Base-by-base conservation (phyloP, 768 basidiomycete species). In the Termitomyces eurrhizus region DNA sequence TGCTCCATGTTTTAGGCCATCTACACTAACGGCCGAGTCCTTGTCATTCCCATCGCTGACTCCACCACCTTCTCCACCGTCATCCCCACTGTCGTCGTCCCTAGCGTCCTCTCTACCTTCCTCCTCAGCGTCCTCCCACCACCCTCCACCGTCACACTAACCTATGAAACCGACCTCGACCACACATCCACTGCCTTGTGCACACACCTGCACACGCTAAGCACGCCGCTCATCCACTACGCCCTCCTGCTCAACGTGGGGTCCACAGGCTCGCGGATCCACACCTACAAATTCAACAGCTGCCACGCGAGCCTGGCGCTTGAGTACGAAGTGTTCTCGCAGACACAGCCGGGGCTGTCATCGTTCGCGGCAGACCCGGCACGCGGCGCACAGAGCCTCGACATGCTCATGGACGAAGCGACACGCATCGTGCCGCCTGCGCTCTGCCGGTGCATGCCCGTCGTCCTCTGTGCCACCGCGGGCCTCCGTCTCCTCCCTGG, bases 191-290 rank as follows among this genome's bases (percentile, higher is more conserved):
- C 42, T n/a, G 2, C 8, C 8, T 44, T n/a, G 5, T 98, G 95
- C 75, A 81, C 80, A 0, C 58, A 72, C 0, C 83, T 93, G 0
- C 73, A 85, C 71, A 74, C 73, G 14, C 65, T 80, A 1, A 67
- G 73, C 55, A 68, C 78, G 52, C 80, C 82, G 0, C 78, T 96
- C 59, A 89, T 96, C 13, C 93, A 94, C 71, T 99, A 92, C 73
- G 95, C 93, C 0, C 83, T 98, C 68, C 97, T 98, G 88, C 92
- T 98, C 75, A 97, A 99, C 73, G 96, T 96, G 0, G 97, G 97
- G 26, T 98, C 95, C 18, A 97, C 95, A 0, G 97, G 96, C 21
- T 97, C 95, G 0, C 86, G 97, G 18, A 95, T 98, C 68, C 97
- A 99, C 80, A 83, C 98, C 36, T 99, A 98, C 87, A 98, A 97